Base-by-base conservation (phyloP, 2,329 filamentous ascomycete species). In the Fusarium sp. region DNA sequence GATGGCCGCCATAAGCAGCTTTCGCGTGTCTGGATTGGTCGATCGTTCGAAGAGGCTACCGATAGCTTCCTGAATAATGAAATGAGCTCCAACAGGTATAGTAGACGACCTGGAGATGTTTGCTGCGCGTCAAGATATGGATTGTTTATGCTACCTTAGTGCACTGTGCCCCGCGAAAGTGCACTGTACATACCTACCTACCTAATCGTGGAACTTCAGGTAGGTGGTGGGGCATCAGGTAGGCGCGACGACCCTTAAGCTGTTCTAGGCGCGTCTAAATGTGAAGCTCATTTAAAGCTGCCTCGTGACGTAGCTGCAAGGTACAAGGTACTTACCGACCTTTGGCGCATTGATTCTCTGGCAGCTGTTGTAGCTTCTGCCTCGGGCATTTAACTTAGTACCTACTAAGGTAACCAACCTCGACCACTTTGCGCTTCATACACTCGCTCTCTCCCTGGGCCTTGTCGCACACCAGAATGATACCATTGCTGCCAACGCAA, bases 221-320 rank as follows among this genome's bases (percentile, higher is more conserved):
- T 40, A 15, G 24, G 21, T 65, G 62, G 71, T 72, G 71, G 71
- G 71, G 71, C 60, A 20, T 53, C 38, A 36, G 38, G 54, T 62
- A 43, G 58, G 58, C 63, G 55, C 62, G 69, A 59, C 56, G 51
- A 47, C 40, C 47, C 50, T 49, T 54, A 24, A 56, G 43, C 39
- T 34, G 60, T 50, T 59, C 56, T 68, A 57, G 63, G 68, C 54
- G 65, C 52, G 62, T 57, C 42, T 39, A 43, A 60, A 56, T 51
- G 46, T 44, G 50, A 45, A 69, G 65, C 56, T 69, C 66, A 32
- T 40, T 46, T 50, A 24, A 20, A 67, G 48, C 56, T 65, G 53
- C 55, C 71, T 69, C 74, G 74, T 76, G 74, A 76, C 74, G 74
- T 77, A 76, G 75, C 72, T 75, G 54, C 66, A 65, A 66, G 62